phyloP scores from a whole-genome alignment of 768 basidiomycete species.

The Serendipita sp. region DNA sequence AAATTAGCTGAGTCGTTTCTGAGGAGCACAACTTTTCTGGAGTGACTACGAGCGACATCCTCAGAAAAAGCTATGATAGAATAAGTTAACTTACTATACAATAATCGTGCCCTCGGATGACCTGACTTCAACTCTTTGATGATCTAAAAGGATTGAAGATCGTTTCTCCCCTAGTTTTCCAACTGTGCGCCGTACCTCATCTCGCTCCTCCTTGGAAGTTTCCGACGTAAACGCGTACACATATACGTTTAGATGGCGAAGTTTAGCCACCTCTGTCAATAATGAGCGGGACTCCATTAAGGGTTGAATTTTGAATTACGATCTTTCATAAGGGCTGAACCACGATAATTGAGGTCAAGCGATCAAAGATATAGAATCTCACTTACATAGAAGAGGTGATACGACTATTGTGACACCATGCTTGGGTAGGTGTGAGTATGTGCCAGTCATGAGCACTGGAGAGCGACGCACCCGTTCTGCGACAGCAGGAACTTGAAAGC shows the following conservation, averaged over 20 bases:
- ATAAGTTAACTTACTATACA: conserved; percentile 45
- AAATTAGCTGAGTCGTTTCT: conserved; percentile 39
- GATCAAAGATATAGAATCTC: not conserved
- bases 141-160: conserved; percentile 43
- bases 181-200: conserved; percentile 32
- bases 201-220: conserved; percentile 36
- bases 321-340: conserved; percentile 63
- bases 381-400: conserved; percentile 58
- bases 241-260: conserved; percentile 37
- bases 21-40: conserved; percentile 52
- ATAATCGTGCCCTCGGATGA: conserved; percentile 39
- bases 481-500: conserved; percentile 72
- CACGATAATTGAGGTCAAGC: not conserved
- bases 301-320: conserved; percentile 31
- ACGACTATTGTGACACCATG: conserved; percentile 58
- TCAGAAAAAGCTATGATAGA: not conserved
- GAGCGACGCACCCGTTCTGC: conserved; percentile 34
- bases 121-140: conserved; percentile 43
- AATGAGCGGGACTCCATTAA: not conserved
- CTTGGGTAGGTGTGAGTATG: conserved; percentile 22
- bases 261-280: conserved; percentile 42
- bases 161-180: no score
- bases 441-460: not conserved
- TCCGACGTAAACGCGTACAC: conserved; percentile 57
- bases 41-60: conserved; percentile 33